These are phyloP conservation scores for Saururus chinensis DNA, from an alignment of 164 flowering plant species.

Conservation along the genomic window DNA sequence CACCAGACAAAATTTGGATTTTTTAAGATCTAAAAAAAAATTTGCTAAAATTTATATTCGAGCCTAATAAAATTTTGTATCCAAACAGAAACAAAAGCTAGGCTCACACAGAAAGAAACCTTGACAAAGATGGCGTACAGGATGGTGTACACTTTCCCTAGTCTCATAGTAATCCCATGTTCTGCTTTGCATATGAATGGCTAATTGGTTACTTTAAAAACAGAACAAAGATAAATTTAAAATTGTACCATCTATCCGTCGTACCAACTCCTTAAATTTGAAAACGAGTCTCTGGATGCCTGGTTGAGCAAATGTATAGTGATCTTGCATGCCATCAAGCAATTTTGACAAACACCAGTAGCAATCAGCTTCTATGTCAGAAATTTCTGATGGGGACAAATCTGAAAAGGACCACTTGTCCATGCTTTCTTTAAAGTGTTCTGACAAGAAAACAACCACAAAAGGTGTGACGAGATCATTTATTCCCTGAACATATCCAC, in stretches of 20 bases:
- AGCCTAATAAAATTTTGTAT: too few species aligned
- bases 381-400: conserved; percentile 44
- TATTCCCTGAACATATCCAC: conserved; percentile 98
- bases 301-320: conserved; percentile 98
- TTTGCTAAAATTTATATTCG: too few species aligned
- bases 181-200: neutral
- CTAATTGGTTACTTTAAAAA: neutral
- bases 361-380: conserved; percentile 88
- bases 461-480: conserved; percentile 97
- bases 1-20: too few species aligned
- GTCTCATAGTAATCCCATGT: too few species aligned
- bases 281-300: conserved; percentile 96
- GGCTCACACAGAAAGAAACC: too few species aligned
- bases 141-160: too few species aligned
- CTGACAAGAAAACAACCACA: conserved; percentile 88
- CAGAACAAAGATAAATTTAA: neutral
- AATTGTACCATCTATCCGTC: conserved; percentile 81
- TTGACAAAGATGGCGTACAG: too few species aligned
- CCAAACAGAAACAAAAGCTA: too few species aligned
- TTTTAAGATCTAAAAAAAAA: too few species aligned
- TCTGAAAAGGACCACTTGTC: conserved; percentile 67
- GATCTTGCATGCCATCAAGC: conserved; percentile 98
- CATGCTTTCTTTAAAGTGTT: conserved; percentile 63
- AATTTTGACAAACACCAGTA: conserved; percentile 94
- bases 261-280: conserved; percentile 86